Evolutionary conservation across 306 rosid genomes (phyloP).

Genomic region (Lathyrus oleraceus): DNA sequence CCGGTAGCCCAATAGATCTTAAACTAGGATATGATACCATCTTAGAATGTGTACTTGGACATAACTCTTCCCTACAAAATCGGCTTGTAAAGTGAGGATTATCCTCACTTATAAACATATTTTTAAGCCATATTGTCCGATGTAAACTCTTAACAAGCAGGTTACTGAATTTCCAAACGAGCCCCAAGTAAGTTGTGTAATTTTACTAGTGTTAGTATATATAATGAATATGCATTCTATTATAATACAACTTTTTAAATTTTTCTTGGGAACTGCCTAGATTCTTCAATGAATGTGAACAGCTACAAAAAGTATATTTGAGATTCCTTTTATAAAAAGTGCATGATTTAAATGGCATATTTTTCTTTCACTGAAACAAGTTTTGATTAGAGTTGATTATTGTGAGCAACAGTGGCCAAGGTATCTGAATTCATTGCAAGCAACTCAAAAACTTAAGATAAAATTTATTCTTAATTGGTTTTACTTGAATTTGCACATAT

Average conservation of each 20-base stretch:
- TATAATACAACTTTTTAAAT: neutral
- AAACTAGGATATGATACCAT: too few relatives aligned
- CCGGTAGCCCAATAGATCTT: too few relatives aligned
- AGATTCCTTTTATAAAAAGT: neutral
- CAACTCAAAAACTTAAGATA: neutral
- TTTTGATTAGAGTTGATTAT: conserved; percentile 6
- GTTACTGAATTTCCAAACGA: neutral
- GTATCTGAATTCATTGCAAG: neutral
- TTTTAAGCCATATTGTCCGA: too few relatives aligned
- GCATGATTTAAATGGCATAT: neutral
- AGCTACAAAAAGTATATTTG: neutral
- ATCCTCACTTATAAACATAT: too few relatives aligned
- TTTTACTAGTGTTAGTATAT: neutral
- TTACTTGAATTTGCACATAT: conserved; percentile 3
- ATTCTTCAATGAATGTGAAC: neutral
- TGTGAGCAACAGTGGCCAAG: neutral
- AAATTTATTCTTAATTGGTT: conserved; percentile 7
- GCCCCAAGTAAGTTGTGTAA: too few relatives aligned
- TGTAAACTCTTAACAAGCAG: neutral
- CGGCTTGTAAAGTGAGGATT: too few relatives aligned
- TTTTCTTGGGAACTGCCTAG: neutral
- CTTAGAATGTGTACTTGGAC: too few relatives aligned
- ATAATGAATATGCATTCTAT: neutral
- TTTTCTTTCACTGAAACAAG: neutral
- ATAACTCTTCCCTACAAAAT: too few relatives aligned